Evolutionary conservation across 192 early-diverging fungal species (phyloP), one percentile per base, ranked within the genome.

Genomic region (Mortierella antarctica): DNA sequence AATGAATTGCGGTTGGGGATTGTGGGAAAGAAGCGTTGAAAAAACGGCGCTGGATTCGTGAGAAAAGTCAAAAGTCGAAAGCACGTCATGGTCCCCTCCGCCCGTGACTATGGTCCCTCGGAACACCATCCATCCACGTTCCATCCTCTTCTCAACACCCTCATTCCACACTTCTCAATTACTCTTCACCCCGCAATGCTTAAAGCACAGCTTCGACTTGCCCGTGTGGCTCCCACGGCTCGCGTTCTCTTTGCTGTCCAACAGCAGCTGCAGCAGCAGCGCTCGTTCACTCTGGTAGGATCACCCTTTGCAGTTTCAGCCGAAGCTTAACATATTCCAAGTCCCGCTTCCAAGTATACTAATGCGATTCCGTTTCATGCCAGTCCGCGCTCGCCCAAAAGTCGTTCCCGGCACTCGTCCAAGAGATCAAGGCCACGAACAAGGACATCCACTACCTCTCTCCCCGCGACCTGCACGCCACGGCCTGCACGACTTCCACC

Each of bases 381-480:
- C 42, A 78, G 75, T 59, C 75, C 47, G 17, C 57, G 4, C 31
- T 71, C 21, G 18, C 57, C 11, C 70, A 67, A 67, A 80, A 80
- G 63, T 68, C 77, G 3, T 80, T 80, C 60, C 70, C 70, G 18
- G 67, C 53, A 2, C 70, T 80, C 14, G 77, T 80, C 5, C 65
- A 67, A 18, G 77, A 80, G 65, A 80, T 80, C 60, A 71, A 72
- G 39, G 20, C 53, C 13, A 72, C 50, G 54, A 80, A 80, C 65
- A 80, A 80, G 23, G 46, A 80, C 23, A 80, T 80, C 31, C 65
- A 80, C 49, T 61, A 71, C n/a, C 55, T 80, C 15, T 62, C 70
- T 13, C 77, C 77, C 49, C 67, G 64, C 20, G 77, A 80, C 20
- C 70, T 80, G 11, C 64, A 72, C 48, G 47, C 70, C 7, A 31